Conservation (phyloP, 768 basidiomycete species). For the Peribolospora baueri region DNA sequence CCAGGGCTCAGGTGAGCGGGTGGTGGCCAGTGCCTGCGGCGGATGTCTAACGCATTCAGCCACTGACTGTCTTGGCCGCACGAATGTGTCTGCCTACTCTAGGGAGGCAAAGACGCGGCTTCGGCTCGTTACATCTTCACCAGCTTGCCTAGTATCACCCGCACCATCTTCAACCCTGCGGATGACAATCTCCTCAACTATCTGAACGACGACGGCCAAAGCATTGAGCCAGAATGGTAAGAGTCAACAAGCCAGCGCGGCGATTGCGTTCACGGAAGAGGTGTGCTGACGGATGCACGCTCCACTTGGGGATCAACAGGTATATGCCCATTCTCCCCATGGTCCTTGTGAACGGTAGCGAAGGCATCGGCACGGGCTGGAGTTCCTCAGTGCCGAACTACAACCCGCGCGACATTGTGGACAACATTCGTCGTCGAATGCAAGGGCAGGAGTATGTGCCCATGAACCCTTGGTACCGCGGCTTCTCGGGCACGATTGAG, state of each 20-base stretch:
- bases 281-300: too few relatives aligned
- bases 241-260: neutral
- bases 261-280: too few relatives aligned
- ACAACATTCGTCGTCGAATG: constrained; percentile 69
- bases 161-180: constrained; percentile 49
- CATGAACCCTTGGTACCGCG: constrained; percentile 95
- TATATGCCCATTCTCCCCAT: constrained; percentile 77
- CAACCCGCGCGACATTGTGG: constrained; percentile 74
- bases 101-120: constrained; percentile 89
- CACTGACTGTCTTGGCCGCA: constrained; percentile 17
- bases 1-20: constrained; percentile 28
- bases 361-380: constrained; percentile 98
- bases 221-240: constrained; percentile 68
- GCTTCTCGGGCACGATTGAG: constrained; percentile 72
- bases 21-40: constrained; percentile 4
- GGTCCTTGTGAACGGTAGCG: constrained; percentile 75
- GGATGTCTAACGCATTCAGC: neutral
- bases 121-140: constrained; percentile 93
- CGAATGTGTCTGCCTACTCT: neutral
- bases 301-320: neutral
- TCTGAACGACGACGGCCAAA: constrained; percentile 58
- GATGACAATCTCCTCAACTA: constrained; percentile 70
- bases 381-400: constrained; percentile 76
- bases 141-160: constrained; percentile 43
- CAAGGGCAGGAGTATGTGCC: constrained; percentile 50